phyloP scores from a whole-genome alignment of 495 filamentous ascomycete species.

The Neurospora sp. region DNA sequence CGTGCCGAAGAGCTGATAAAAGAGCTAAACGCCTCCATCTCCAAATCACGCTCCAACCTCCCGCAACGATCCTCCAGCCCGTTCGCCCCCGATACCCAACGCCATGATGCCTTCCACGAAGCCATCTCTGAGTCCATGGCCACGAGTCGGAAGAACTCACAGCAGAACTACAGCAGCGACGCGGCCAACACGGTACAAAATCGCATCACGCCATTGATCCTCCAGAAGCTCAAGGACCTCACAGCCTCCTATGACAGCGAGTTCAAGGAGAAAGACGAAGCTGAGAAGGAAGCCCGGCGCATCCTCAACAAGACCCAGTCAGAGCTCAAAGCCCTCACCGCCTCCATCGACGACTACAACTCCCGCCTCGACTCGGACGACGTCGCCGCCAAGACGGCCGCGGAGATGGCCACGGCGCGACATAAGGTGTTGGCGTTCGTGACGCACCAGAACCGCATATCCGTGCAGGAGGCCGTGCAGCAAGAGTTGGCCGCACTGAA shows the following conservation, averaged over 20 bases:
- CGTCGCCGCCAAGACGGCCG: constrained; percentile 26
- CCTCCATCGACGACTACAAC: constrained; percentile 39
- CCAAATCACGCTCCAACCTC: constrained; percentile 28
- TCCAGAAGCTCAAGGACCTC: constrained; percentile 48
- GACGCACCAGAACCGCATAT: constrained; percentile 32
- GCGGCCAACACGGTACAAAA: constrained; percentile 49
- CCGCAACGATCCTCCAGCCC: constrained; percentile 52
- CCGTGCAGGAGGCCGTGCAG: constrained; percentile 26
- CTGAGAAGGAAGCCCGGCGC: constrained; percentile 46
- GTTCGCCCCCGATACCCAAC: constrained; percentile 44
- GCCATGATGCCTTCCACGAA: constrained; percentile 32
- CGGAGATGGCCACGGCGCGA: constrained; percentile 23
- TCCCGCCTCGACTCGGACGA: constrained; percentile 34
- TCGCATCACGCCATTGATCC: constrained; percentile 45
- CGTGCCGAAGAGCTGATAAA: constrained; percentile 67
- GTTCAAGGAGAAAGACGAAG: constrained; percentile 48
- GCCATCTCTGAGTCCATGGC: constrained; percentile 22
- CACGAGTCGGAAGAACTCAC: constrained; percentile 8
- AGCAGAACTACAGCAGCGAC: constrained; percentile 33
- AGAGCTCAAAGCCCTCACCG: constrained; percentile 42
- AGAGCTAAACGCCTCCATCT: constrained; percentile 43
- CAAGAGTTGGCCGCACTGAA: constrained; percentile 16
- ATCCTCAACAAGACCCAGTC: constrained; percentile 43
- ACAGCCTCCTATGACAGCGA: constrained; percentile 50
- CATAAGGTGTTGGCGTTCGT: constrained; percentile 30